Conservation (phyloP, 345 rosid species). For the Cardamine occulta region DNA sequence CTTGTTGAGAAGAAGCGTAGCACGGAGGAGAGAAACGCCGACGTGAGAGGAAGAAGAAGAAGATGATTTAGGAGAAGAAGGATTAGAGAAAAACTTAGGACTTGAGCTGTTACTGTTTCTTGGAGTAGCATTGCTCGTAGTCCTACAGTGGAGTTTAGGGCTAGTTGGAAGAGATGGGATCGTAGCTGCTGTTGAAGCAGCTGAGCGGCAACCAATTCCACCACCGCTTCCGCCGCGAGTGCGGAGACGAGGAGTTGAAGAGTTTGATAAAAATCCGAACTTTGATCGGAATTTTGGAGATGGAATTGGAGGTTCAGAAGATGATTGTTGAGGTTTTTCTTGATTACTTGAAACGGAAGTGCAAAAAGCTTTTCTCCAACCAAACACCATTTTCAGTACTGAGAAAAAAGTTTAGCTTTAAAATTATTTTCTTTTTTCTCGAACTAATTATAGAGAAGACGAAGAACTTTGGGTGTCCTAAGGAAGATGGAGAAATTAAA, state of each 20-base stretch:
- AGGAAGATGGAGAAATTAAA: conserved; percentile 44
- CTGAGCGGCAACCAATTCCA: conserved; percentile 64
- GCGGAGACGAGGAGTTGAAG: conserved; percentile 74
- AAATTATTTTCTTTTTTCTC: not conserved
- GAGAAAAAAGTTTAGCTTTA: not conserved
- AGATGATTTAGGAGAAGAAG: conserved; percentile 80
- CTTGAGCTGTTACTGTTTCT: conserved; percentile 43
- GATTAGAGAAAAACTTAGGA: conserved; percentile 62
- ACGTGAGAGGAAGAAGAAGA: conserved; percentile 69
- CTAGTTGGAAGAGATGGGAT: conserved; percentile 63
- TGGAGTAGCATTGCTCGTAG: conserved; percentile 48
- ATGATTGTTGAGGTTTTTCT: conserved; percentile 41
- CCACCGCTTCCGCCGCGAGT: conserved; percentile 47
- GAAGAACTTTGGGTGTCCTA: conserved; percentile 23
- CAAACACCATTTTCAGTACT: conserved; percentile 39
- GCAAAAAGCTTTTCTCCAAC: conserved; percentile 55
- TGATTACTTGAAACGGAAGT: conserved; percentile 67
- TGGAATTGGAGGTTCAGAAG: conserved; percentile 7
- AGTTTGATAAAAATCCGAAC: conserved; percentile 74
- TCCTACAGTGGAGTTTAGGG: conserved; percentile 70
- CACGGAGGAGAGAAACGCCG: conserved; percentile 48
- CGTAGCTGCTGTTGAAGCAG: conserved; percentile 38
- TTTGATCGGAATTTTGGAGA: conserved; percentile 66
- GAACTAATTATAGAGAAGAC: conserved; percentile 14
- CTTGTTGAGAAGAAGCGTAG: conserved; percentile 41